Evolutionary conservation across 257 asterid species (phyloP), one percentile per base, ranked within the genome.

Genomic region (Fraxinus quadrangulata): DNA sequence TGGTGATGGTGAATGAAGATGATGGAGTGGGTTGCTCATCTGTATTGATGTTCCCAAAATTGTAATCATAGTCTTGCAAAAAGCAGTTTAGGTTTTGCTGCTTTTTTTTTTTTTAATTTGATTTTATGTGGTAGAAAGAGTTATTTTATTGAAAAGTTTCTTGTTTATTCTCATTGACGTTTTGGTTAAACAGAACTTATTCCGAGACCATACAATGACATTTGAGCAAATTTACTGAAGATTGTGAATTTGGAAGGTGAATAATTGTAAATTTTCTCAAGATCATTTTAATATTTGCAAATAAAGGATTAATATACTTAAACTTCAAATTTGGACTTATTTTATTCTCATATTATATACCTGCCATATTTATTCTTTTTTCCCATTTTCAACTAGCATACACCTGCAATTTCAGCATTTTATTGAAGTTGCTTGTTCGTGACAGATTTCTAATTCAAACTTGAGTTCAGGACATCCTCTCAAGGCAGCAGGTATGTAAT

Each of bases 391-490:
- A 45, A 45, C 17, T 12, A 13, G 4, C 51, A 12, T 45, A 45
- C 3, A 39, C 17, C 31, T 59, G 26, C 31, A 59, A 21, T 59
- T 59, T 6, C 67, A 21, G 67, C 31, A 59, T n/a, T 13, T 59
- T 59, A 59, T n/a, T 9, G 14, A 21, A 0, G 68, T 30, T 69
- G 13, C 23, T 2, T 67, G 21, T 75, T 45, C 68, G 70, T 61
- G 30, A 23, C 82, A 59, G 80, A 82, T 74, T 61, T 63, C 10
- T 78, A 47, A 59, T 36, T 66, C 34, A 34, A 68, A 54, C 34
- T 23, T 16, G 63, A 36, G 75, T 37, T 56, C 49, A 2, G 49
- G 63, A 75, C 19, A 72, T 68, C 74, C 63, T 73, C 36, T 59
- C 16, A 37, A 40, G 51, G 63, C 21, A 30, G 1, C 61, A 16